These are phyloP conservation scores for Ganoderma leucocontextum DNA, from an alignment of 1,284 basidiomycete species.

Conservation along the genomic window DNA sequence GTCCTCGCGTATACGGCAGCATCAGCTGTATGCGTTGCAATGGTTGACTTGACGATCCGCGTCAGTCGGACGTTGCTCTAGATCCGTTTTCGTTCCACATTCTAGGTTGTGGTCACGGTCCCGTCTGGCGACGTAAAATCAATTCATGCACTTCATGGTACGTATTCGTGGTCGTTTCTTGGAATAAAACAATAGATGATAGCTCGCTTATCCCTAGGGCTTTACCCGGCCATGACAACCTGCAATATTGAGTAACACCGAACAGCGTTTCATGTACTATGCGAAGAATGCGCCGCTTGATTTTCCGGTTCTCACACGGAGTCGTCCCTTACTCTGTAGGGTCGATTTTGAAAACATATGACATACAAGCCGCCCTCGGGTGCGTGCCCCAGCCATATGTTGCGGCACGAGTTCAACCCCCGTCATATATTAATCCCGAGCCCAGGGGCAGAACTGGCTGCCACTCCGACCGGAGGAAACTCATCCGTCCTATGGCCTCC, in stretches of 20 bases:
- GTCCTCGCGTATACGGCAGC: background rate
- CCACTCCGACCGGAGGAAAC: background rate
- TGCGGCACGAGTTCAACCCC: background rate
- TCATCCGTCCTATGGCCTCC: slow-evolving; percentile 11
- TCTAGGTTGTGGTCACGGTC: background rate
- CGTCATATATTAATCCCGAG: background rate
- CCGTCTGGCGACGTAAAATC: background rate
- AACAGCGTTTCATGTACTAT: slow-evolving; percentile 4
- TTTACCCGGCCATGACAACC: background rate
- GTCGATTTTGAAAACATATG: background rate
- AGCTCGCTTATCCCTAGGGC: background rate
- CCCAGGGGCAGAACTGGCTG: background rate
- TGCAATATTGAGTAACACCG: background rate
- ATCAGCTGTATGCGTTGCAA: background rate
- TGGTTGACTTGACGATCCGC: background rate
- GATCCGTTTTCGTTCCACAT: background rate
- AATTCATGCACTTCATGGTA: background rate
- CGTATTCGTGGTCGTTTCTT: background rate
- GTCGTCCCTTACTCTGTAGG: background rate
- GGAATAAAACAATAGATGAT: background rate
- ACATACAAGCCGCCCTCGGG: background rate
- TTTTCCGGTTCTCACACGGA: background rate
- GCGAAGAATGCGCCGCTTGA: slow-evolving; percentile 3
- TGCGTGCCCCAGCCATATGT: background rate
- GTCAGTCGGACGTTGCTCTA: background rate